Evolutionary conservation across 306 rosid genomes (phyloP), one percentile per base, ranked within the genome.

Genomic region (Corylus avellana): DNA sequence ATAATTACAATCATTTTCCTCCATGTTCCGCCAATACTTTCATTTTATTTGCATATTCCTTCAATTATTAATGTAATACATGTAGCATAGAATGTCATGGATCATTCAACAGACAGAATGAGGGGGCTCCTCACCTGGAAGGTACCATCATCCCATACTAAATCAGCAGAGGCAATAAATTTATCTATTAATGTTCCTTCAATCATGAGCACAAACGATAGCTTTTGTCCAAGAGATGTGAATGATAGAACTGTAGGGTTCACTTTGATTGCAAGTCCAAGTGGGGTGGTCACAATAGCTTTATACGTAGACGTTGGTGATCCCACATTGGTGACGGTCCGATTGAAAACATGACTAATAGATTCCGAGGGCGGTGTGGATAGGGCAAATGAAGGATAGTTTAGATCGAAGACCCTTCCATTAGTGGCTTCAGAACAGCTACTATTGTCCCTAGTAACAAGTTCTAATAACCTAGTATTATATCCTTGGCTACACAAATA

Each of bases 351-450:
- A 0, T 66, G 72, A 42, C 17, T 78, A 25, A 81, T 9, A 18
- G 35, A 57, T n/a, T 25, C 63, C 7, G 7, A 69, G 4, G 70
- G 16, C 1, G 9, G 8, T 12, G 14, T 46, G 3, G 25, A 35
- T n/a, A 87, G 63, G 3, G 90, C 84, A 61, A 88, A 78, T 2
- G 92, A 80, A 58, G 93, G 97, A 20, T 88, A 87, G 32, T 88
- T 91, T 7, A 91, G 29, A 44, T 88, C 81, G 13, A 59, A 50
- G 2, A 20, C 67, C 11, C 48, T 72, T 29, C 1, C 47, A 4
- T 32, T 62, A 0, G 13, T 25, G 5, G 8, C 35, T 8, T 54
- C 2, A 0, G 44, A 12, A 42, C 86, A 87, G 2, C 8, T 70
- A 11, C 53, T 57, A 0, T 74, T 54, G 3, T 82, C 49, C 2